Conservation (phyloP, 129 eudicot species). For the Escallonia herrerae region DNA sequence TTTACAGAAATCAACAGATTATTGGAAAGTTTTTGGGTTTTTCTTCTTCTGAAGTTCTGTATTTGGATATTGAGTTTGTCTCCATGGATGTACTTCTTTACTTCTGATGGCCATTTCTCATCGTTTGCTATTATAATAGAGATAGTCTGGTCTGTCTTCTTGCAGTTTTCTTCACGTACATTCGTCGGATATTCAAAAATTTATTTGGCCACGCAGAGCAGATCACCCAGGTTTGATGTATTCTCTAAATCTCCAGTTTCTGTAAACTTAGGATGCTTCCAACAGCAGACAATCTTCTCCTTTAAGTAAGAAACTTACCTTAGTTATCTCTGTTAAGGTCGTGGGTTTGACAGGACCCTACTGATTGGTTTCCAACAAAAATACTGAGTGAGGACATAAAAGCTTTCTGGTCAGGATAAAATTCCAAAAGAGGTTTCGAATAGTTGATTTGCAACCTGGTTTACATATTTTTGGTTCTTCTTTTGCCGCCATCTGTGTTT, state of each 20-base stretch:
- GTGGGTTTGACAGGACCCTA: background rate
- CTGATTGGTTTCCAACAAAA: too few relatives aligned
- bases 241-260: background rate
- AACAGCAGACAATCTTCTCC: background rate
- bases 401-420: too few relatives aligned
- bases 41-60: slow-evolving; percentile 1
- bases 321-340: background rate
- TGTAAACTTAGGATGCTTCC: background rate
- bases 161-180: slow-evolving; percentile 89
- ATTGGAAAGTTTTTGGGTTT: too few relatives aligned
- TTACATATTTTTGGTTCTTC: too few relatives aligned
- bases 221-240: slow-evolving; percentile 66
- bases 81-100: too few relatives aligned
- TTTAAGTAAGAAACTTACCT: background rate
- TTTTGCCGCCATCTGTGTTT: too few relatives aligned
- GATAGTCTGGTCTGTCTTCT: background rate
- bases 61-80: background rate
- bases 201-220: slow-evolving; percentile 81
- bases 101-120: too few relatives aligned
- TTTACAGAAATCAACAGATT: too few relatives aligned
- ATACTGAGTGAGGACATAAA: too few relatives aligned
- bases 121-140: too few relatives aligned
- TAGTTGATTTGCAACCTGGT: too few relatives aligned
- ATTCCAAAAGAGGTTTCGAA: too few relatives aligned
- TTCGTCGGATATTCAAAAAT: slow-evolving; percentile 73